Base-by-base conservation (phyloP, 495 filamentous ascomycete genomes). In the Aspergillus carlsbadensis region DNA sequence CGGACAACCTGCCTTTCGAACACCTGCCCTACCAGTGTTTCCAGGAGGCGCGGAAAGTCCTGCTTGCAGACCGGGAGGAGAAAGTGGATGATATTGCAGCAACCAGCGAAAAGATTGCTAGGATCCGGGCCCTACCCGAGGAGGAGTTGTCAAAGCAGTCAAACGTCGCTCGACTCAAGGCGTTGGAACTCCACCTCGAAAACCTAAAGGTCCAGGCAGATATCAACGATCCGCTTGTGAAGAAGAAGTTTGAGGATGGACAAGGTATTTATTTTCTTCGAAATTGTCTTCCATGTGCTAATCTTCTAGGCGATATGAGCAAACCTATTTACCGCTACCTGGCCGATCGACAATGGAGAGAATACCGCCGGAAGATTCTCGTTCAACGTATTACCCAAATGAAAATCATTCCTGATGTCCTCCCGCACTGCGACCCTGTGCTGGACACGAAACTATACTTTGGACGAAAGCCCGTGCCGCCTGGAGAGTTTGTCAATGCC, bases 291-390 rank as follows among this genome's bases (percentile, higher is more conserved):
- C 21, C 6, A 49, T 17, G 22, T 39, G 14, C 40, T 42, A 6
- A 50, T 20, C 37, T 41, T 43, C 6, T 46, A 96, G 91, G 90
- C 46, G 91, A 97, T 67, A 93, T 97, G 92, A 87, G 84, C 73
- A 94, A 96, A 71, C 95, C 94, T 35, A 89, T 99, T 68, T 99
- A 99, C 78, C 90, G 93, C 36, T 86, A 87, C 68, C 84, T 98
- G 44, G 88, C 92, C 50, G 82, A 97, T 67, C 76, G 77, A 52
- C 89, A 93, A 77, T 99, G 95, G 95, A 83, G 87, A 56, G 79
- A 85, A 59, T 89, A 91, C 74, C 84, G 86, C 58, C 84, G 83
- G 42, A 81, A 79, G 46, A 75, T 97, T 55, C 79, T 96, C 44
- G 80, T 86, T 58, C 95, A 99, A 75, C 85, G 94, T 63, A 87